Percentiles rank a stretch among this genome's conserved stretches.
Evolutionary conservation across 495 filamentous ascomycete genomes (phyloP).

Genomic region (Terfezia claveryi): DNA sequence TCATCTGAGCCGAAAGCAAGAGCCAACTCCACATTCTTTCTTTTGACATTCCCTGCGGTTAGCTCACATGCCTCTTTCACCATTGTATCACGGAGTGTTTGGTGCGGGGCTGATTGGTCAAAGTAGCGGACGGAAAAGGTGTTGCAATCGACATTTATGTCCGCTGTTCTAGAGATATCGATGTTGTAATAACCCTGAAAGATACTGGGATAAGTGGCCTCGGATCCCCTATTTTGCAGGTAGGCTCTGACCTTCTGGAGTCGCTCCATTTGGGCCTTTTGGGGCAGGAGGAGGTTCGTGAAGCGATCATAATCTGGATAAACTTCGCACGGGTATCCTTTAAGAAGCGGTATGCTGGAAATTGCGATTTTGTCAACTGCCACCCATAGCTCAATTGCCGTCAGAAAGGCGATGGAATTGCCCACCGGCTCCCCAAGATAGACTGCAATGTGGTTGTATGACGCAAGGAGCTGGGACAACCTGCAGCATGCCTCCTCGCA

Average conservation of each 20-base stretch:
- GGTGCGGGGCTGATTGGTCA: slow-evolving; percentile 25
- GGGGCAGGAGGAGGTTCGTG: slow-evolving; percentile 28
- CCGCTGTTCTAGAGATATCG: too few species aligned
- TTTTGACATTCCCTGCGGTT: slow-evolving; percentile 22
- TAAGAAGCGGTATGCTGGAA: slow-evolving; percentile 22
- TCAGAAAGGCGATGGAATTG: not conserved
- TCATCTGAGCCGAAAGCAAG: slow-evolving; percentile 4
- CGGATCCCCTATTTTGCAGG: slow-evolving; percentile 17
- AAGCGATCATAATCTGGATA: slow-evolving; percentile 23
- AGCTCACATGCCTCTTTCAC: slow-evolving; percentile 16
- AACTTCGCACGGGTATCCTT: slow-evolving; percentile 31
- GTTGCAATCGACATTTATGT: not conserved
- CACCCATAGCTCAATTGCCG: slow-evolving; percentile 28
- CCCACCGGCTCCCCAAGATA: not conserved
- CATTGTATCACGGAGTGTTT: slow-evolving; percentile 24
- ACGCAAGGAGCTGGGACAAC: too few species aligned
- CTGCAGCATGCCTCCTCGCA: too few species aligned
- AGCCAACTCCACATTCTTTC: slow-evolving; percentile 20
- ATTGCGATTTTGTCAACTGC: slow-evolving; percentile 33
- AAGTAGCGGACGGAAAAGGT: slow-evolving; percentile 36
- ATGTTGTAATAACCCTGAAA: too few species aligned
- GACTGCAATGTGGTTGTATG: too few species aligned
- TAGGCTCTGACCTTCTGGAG: slow-evolving; percentile 30
- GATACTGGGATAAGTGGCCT: too few species aligned
- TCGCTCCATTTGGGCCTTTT: slow-evolving; percentile 28